Base-by-base conservation (phyloP, 2,329 filamentous ascomycete species). In the Cordyceps fumosorosea region DNA sequence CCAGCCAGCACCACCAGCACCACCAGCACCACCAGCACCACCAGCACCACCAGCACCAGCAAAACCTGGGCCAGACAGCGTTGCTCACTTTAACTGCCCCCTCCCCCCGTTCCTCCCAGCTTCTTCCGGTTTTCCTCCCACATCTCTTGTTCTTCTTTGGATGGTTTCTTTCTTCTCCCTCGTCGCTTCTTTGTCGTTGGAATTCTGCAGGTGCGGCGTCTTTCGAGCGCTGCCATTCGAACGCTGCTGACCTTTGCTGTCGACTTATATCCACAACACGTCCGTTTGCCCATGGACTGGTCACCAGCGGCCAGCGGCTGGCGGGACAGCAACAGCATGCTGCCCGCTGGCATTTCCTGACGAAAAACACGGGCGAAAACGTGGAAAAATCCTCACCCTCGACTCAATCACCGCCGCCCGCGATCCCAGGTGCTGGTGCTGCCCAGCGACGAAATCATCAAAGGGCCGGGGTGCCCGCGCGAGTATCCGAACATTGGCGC, bases 401-500 rank as follows among this genome's bases (percentile, higher is more conserved):
- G 16, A 37, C 48, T 47, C 24, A 37, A n/a, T 44, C 20, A 51
- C 32, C n/a, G 44, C 34, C 22, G 34, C 34, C 12, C 32, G 34
- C 45, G 5, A 29, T 52, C 48, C 18, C 34, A 29, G 20, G n/a
- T 48, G 22, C 48, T 44, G 40, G 34, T 34, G 37, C 57, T 37
- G 57, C 18, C 22, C 56, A 48, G 56, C 29, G 37, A 37, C 48
- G 20, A 59, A 52, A 47, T 26, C 57, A 60, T 60, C 26, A 40
- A 60, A 42, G 47, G 50, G 37, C 57, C 48, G 57, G 57, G 57
- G 48, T 54, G 57, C 40, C 57, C 57, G 57, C 57, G 57, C 57
- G 57, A 60, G 57, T 54, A 60, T 60, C 57, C 57, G 57, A 54
- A 60, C 57, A 52, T 52, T 59, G 57, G 48, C 57, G 57, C 57